Base-by-base conservation (phyloP, 768 basidiomycete species). In the Chalciporus sphaerocephalus region DNA sequence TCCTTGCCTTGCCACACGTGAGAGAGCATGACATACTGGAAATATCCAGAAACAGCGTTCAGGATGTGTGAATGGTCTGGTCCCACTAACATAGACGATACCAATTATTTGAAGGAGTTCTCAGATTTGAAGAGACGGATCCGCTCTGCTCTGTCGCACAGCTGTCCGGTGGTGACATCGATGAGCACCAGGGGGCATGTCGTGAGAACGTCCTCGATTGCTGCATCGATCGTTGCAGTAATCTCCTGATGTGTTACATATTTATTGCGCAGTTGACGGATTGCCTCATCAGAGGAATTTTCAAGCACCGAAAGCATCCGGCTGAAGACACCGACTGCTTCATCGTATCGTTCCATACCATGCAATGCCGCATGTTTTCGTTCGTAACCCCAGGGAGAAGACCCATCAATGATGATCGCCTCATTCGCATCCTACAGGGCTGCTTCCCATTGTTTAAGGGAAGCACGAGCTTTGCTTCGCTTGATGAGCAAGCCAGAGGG, bases 1-100 rank as follows among this genome's bases (percentile, higher is more conserved):
- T 51, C 50, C 36, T 51, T 48, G 41, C 50, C 51, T 40, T 52
- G 36, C 48, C 48, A 52, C 8, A n/a, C 32, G 25, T 52, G 51
- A 3, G 51, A 52, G 42, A 52, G 46, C 44, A 37, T 51, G 37
- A 43, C 38, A 16, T 53, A 53, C 43, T 27, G 52, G 15, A 53
- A 53, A 17, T 51, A 53, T 46, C 33, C 30, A 1, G 50, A 39
- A 12, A 51, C 51, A n/a, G n/a, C 3, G 38, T 42, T 27, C 33
- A 38, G 18, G 39, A 52, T 44, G 42, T 33, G 40, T 18, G 25
- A 34, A 40, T 38, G 27, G 20, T 51, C 50, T 18, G 44, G n/a
- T 24, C 43, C 50, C 25, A 38, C 27, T 5, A 41, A 38, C 46
- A 39, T 42, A 7, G 50, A 48, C 5, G 50, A 51, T 22, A 48